phyloP scores from a whole-genome alignment of 1,284 basidiomycete species.

The Ustilago tritici region DNA sequence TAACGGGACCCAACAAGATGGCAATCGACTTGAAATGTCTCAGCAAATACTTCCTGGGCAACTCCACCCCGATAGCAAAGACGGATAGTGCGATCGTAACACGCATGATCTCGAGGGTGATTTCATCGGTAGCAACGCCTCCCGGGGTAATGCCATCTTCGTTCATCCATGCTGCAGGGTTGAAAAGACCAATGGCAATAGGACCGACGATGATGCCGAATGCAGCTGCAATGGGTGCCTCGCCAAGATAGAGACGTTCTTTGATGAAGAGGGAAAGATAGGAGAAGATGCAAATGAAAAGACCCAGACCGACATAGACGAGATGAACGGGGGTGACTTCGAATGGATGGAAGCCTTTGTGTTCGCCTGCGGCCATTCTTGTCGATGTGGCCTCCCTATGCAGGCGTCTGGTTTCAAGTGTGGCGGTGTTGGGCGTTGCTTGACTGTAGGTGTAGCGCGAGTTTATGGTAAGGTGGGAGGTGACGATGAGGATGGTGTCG shows the following conservation, averaged over 20 bases:
- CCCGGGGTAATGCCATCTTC: slow-evolving; percentile 72
- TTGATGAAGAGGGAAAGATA: slow-evolving; percentile 94
- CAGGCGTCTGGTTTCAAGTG: neutral
- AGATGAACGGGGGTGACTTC: slow-evolving; percentile 66
- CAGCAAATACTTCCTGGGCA: slow-evolving; percentile 77
- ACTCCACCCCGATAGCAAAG: slow-evolving; percentile 90
- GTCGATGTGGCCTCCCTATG: neutral
- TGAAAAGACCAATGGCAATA: slow-evolving; percentile 84
- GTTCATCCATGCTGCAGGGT: slow-evolving; percentile 85
- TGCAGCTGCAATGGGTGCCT: slow-evolving; percentile 93
- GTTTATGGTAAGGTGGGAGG: slow-evolving; percentile 18
- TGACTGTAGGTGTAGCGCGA: neutral
- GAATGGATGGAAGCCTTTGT: slow-evolving; percentile 60
- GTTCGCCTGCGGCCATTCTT: slow-evolving; percentile 27
- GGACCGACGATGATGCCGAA: slow-evolving; percentile 91
- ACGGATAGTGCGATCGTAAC: slow-evolving; percentile 96
- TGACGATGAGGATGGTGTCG: slow-evolving; percentile 29
- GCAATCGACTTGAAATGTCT: slow-evolving; percentile 89
- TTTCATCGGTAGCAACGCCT: slow-evolving; percentile 77
- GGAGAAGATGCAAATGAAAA: slow-evolving; percentile 78
- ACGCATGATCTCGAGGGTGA: slow-evolving; percentile 83
- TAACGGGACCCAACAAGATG: slow-evolving; percentile 87
- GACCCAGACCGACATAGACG: slow-evolving; percentile 65
- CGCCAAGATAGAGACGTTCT: slow-evolving; percentile 93
- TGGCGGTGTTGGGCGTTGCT: neutral